These are phyloP conservation scores for Globisporangium recalcitrans DNA, from an alignment of 352 stramenopile genomes.

Conservation along the genomic window DNA sequence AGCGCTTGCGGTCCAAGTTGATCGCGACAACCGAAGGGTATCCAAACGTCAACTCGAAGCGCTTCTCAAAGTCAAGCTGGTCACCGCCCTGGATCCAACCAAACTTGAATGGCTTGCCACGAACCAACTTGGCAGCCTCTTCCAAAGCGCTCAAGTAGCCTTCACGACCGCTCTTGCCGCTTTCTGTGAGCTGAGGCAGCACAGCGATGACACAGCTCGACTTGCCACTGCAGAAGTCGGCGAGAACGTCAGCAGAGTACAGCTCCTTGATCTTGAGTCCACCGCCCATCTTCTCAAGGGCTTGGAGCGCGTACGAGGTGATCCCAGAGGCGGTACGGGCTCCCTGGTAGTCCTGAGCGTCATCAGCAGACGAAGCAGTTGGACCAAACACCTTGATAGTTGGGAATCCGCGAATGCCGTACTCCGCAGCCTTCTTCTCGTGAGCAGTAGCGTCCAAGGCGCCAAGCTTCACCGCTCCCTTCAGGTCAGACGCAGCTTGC, in stretches of 20 bases:
- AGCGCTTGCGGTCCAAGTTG: conserved; percentile 81
- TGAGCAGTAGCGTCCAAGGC: conserved; percentile 92
- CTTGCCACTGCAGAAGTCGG: conserved; percentile 83
- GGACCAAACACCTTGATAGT: conserved; percentile 94
- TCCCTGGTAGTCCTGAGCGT: conserved; percentile 85
- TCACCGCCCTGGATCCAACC: conserved; percentile 88
- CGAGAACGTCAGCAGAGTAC: conserved; percentile 50
- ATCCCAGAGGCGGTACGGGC: conserved; percentile 82
- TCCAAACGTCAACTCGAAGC: conserved; percentile 88
- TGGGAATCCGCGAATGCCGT: conserved; percentile 91
- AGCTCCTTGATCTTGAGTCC: conserved; percentile 82
- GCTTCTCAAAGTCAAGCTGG: conserved; percentile 78
- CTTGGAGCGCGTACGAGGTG: conserved; percentile 63
- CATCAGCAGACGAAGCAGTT: conserved; percentile 38
- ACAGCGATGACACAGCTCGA: conserved; percentile 88
- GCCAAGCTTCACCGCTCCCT: conserved; percentile 86
- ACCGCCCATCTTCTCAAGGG: conserved; percentile 66
- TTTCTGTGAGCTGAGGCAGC: conserved; percentile 88
- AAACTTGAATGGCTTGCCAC: conserved; percentile 89
- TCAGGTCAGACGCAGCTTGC: conserved; percentile 83
- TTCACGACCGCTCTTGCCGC: conserved; percentile 79
- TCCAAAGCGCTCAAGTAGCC: conserved; percentile 80
- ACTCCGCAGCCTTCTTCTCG: conserved; percentile 82
- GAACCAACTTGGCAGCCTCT: conserved; percentile 78
- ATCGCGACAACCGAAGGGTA: conserved; percentile 89